Base-by-base conservation (phyloP, 2,329 filamentous ascomycete species). In the Cladosporium austrohemisphaericum region DNA sequence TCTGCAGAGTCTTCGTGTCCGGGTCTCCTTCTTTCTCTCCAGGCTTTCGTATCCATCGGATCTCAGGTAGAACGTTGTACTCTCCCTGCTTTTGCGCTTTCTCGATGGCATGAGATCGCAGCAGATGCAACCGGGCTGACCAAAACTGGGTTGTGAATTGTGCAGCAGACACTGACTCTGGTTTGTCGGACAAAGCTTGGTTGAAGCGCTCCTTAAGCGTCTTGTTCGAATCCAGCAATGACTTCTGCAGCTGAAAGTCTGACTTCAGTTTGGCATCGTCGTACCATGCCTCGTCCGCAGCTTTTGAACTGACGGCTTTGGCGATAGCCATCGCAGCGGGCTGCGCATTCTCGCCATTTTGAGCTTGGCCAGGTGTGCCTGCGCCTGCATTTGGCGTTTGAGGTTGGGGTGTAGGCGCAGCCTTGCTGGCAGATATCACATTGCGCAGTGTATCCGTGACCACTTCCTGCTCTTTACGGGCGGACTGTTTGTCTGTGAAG, bases 91-190 rank as follows among this genome's bases (percentile, higher is more conserved):
- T 86, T 71, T 98, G 94, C 52, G 81, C 83, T 49, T 80, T 83
- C 68, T 97, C 90, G 37, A 95, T 93, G 1, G 90, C 91, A 70
- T 96, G 88, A 0, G 92, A 86, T 10, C 93, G 86, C 23, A 98
- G 77, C 25, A 96, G 74, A 65, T 89, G 89, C 38, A 91, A 80
- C 37, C 94, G 80, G 2, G 89, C 88, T 1, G 89, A 88, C 93
- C 93, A 98, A 71, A 98, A 98, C 66, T 96, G 92, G 1, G 83
- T 76, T 58, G 92, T 90, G 67, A 97, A 95, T 36, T 90, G 85
- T 1, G 80, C 80, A 22, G 86, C 82, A 0, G 85, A 85, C 53
- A 97, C 85, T 2, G 86, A 84, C 6, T 92, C 86, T 0, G 92
- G 90, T 63, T 95, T 95, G 7, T 87, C 86, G 45, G 80, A 77